Percentiles rank a stretch among this genome's conserved stretches.
Evolutionary conservation across 2,329 filamentous ascomycete species (phyloP).

Genomic region (Epichloe coenophiala): DNA sequence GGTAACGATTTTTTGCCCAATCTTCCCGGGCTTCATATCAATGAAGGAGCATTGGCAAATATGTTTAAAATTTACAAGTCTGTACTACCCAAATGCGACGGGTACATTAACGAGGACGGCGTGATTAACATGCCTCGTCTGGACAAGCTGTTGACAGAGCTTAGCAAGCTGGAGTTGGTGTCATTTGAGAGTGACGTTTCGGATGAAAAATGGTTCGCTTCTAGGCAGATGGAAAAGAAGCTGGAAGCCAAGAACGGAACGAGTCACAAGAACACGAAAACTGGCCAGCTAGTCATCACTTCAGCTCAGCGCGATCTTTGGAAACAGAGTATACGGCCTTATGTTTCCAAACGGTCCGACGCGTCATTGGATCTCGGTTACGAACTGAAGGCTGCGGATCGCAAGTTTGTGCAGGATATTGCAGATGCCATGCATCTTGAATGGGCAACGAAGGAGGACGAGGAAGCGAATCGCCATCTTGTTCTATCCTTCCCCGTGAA

Average conservation of each 20-base stretch:
- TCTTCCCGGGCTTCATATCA: conserved; percentile 90
- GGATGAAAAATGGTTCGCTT: conserved; percentile 83
- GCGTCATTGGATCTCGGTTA: conserved; percentile 60
- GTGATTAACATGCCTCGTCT: conserved; percentile 79
- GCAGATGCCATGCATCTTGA: conserved; percentile 48
- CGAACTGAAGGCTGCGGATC: conserved; percentile 66
- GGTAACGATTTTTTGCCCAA: conserved; percentile 99
- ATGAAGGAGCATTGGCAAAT: conserved; percentile 87
- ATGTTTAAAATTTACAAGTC: conserved; percentile 98
- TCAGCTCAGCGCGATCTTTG: conserved; percentile 72
- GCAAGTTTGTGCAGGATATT: conserved; percentile 84
- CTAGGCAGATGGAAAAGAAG: conserved; percentile 64
- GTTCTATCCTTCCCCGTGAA: conserved; percentile 32
- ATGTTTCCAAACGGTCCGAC: conserved; percentile 54
- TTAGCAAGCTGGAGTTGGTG: conserved; percentile 80
- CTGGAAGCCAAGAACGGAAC: conserved; percentile 42
- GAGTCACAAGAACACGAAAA: conserved; percentile 38
- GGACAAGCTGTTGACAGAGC: conserved; percentile 62
- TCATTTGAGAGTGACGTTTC: conserved; percentile 85
- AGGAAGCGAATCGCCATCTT: conserved; percentile 39
- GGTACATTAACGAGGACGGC: conserved; percentile 93
- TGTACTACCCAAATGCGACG: conserved; percentile 71
- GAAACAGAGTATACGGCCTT: conserved; percentile 66
- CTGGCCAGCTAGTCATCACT: conserved; percentile 56
- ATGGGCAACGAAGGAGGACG: conserved; percentile 45